Evolutionary conservation across 1,284 basidiomycete genomes (phyloP).

Genomic region (Fistulina hepatica): DNA sequence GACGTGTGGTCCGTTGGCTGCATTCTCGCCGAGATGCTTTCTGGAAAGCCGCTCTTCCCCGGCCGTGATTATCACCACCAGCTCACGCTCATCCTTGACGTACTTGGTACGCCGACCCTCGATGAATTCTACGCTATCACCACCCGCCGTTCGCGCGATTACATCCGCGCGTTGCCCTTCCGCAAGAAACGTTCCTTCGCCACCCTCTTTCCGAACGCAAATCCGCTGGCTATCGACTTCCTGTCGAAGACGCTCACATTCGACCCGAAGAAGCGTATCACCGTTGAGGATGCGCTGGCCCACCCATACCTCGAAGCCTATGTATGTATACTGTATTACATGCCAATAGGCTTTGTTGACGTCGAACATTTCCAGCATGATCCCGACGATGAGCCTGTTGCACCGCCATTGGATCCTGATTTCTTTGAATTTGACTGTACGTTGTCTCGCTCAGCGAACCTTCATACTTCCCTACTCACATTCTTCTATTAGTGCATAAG

Average conservation of each 20-base stretch:
- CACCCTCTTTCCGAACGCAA: slow-evolving; percentile 80
- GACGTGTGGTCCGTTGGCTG: slow-evolving; percentile 96
- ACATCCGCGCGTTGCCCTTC: slow-evolving; percentile 84
- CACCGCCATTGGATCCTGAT: slow-evolving; percentile 78
- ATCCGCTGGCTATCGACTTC: slow-evolving; percentile 81
- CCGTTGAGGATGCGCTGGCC: slow-evolving; percentile 82
- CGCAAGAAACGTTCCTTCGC: slow-evolving; percentile 73
- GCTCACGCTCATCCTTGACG: slow-evolving; percentile 81
- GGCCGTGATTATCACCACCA: slow-evolving; percentile 97
- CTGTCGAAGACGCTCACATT: slow-evolving; percentile 85
- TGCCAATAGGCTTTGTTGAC: slow-evolving; percentile 5
- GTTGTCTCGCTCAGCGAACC: slow-evolving; percentile 17
- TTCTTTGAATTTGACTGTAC: slow-evolving; percentile 91
- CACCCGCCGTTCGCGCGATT: slow-evolving; percentile 76
- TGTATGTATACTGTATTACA: slow-evolving; percentile 31
- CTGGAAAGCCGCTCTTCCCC: slow-evolving; percentile 89
- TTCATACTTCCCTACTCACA: slow-evolving; percentile 5
- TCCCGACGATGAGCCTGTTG: slow-evolving; percentile 87
- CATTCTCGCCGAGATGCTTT: slow-evolving; percentile 95
- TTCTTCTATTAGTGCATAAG: slow-evolving; percentile 59
- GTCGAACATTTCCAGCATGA: slow-evolving; percentile 47
- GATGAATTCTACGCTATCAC: slow-evolving; percentile 91
- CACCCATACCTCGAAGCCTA: slow-evolving; percentile 91
- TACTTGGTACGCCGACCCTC: slow-evolving; percentile 84
- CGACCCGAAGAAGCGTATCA: slow-evolving; percentile 88